A percentile compares a stretch with the other conserved stretches of the same genome.
These are phyloP conservation scores for Saccharomyces hybrid DNA, from an alignment of 1,139 yeast species.

Conservation along the genomic window DNA sequence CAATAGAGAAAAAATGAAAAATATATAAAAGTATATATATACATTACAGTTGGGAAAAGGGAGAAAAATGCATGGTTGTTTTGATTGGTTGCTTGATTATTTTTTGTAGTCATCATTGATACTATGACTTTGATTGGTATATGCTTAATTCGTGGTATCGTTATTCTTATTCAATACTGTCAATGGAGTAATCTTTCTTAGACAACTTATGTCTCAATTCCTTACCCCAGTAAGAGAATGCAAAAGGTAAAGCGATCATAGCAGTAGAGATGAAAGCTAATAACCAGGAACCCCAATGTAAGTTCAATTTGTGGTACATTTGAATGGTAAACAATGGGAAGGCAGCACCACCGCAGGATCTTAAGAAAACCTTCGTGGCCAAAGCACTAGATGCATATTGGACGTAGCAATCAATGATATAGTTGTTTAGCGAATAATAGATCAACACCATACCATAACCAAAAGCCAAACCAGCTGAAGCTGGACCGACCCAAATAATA, in stretches of 20 bases:
- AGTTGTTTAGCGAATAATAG: constrained; percentile 79
- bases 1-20: background rate
- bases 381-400: constrained; percentile 81
- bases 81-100: background rate
- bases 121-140: background rate
- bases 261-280: constrained; percentile 77
- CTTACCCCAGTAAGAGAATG: constrained; percentile 65
- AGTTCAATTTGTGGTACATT: constrained; percentile 63
- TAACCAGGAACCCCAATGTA: constrained; percentile 65
- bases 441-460: constrained; percentile 90
- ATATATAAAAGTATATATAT: background rate
- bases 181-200: constrained; percentile 52
- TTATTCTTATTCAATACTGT: constrained; percentile 17
- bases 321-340: constrained; percentile 68
- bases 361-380: constrained; percentile 81
- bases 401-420: constrained; percentile 81
- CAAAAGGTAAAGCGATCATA: constrained; percentile 79
- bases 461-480: constrained; percentile 80
- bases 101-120: background rate
- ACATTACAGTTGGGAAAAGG: background rate
- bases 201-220: constrained; percentile 55
- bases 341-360: constrained; percentile 72
- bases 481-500: constrained; percentile 91
- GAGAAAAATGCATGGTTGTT: background rate
- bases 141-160: background rate